Evolutionary conservation across 2,329 filamentous ascomycete species (phyloP), one percentile per base, ranked within the genome.

Genomic region (Penicillium sp.): DNA sequence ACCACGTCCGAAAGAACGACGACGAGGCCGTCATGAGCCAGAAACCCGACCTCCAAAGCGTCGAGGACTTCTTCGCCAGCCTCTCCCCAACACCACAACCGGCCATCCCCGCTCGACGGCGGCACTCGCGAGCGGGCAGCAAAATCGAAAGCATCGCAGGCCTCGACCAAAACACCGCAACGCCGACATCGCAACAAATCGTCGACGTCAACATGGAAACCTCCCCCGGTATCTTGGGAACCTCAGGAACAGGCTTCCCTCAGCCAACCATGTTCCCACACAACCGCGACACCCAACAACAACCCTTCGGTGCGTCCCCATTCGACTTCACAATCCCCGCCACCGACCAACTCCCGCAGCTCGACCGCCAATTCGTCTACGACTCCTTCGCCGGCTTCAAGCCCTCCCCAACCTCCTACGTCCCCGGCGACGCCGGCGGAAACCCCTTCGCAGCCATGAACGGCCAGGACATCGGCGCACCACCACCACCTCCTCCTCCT

Each of bases 1-100:
- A 83, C 4, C 83, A 85, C 83, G 86, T 89, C 73, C 91, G 90
- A 68, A 91, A 96, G 71, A 89, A 86, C 46, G 90, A 91, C 8
- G 90, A 91, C n/a, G 93, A 97, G 73, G 93, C 91, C 0, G 92
- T 95, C 1, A 84, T 97, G 67, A 91, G 93, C 63, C 91, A 97
- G 70, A 93, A 94, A 73, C 88, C 91, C 3, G 91, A 96, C 73
- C 82, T 97, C n/a, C 91, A 95, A 71, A 96, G 92, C 4, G 93
- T 97, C 0, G 93, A 97, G 71, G 93, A 98, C 69, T 97, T 96
- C 79, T 94, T 98, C 73, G 91, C 91, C 6, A 91, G 88, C 53
- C 81, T 96, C 44, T 91, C 89, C 1, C 89, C 90, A 13, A 85
- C 84, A 0, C 82, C 76, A 7, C 79, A 79, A 61, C 73, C 79